phyloP scores from a whole-genome alignment of 2,329 filamentous ascomycete genomes.

The Exophiala calicioides region DNA sequence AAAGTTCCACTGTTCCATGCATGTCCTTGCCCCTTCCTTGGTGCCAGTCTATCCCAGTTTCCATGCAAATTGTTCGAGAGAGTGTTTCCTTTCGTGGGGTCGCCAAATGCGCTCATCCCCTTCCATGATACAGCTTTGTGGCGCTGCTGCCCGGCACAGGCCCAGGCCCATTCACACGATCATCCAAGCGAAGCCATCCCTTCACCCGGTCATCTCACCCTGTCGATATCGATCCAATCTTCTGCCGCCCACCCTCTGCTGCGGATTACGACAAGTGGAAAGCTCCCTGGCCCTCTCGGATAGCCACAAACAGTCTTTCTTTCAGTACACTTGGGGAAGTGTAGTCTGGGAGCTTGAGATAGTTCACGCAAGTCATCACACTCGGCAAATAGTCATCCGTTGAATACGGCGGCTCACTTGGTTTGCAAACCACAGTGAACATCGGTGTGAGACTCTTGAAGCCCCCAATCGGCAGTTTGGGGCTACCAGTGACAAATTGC shows the following conservation, averaged over 20 bases:
- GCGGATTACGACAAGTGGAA: conserved; percentile 88
- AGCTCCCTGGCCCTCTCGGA: conserved; percentile 92
- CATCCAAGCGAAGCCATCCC: neutral
- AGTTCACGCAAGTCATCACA: conserved; percentile 99
- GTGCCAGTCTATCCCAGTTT: neutral
- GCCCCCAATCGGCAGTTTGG: conserved; percentile 95
- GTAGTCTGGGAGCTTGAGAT: conserved; percentile 96
- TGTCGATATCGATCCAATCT: neutral
- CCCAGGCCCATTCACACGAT: neutral
- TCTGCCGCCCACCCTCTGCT: neutral
- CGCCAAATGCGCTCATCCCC: neutral
- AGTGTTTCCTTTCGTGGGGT: neutral
- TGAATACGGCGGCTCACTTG: conserved; percentile 89
- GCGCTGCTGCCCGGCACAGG: neutral
- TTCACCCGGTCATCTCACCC: neutral
- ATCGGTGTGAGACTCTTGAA: conserved; percentile 97
- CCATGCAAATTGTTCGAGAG: neutral
- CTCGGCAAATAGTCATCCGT: conserved; percentile 98
- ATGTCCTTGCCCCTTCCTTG: neutral
- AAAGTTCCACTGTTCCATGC: too few species aligned
- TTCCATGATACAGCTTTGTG: neutral
- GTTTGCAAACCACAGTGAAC: conserved; percentile 98
- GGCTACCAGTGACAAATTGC: conserved; percentile 96
- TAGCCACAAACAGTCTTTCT: conserved; percentile 78
- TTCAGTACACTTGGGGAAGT: conserved; percentile 74